Percentiles rank a stretch among this genome's conserved stretches.
phyloP scores from a whole-genome alignment of 2,329 filamentous ascomycete genomes.

The Penicillium sp. region DNA sequence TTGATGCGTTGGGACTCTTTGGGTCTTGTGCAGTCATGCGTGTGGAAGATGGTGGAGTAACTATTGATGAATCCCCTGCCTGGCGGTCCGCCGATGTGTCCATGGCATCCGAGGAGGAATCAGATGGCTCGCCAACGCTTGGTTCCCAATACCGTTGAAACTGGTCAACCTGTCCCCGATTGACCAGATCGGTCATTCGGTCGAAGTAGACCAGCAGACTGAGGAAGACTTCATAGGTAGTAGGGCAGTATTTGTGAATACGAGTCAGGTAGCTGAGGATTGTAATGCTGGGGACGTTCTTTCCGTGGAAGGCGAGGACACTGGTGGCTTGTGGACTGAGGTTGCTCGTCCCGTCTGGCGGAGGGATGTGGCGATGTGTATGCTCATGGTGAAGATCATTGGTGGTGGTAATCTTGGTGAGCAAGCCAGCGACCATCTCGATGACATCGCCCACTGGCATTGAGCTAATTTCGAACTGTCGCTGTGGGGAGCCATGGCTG shows the following conservation, averaged over 20 bases:
- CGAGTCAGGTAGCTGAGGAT: conserved; percentile 93
- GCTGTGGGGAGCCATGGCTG: conserved; percentile 51
- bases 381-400: conserved; percentile 95
- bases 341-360: conserved; percentile 58
- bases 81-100: conserved; percentile 20
- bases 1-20: conserved; percentile 30
- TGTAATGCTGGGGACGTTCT: conserved; percentile 95
- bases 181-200: conserved; percentile 95
- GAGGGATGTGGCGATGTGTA: conserved; percentile 71
- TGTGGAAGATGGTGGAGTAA: conserved; percentile 39
- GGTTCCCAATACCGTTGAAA: conserved; percentile 38
- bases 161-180: conserved; percentile 72
- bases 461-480: conserved; percentile 88
- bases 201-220: conserved; percentile 97
- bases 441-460: conserved; percentile 98
- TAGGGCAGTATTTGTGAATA: conserved; percentile 98
- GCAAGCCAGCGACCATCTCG: conserved; percentile 94
- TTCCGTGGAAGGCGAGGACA: conserved; percentile 94
- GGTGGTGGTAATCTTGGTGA: conserved; percentile 96
- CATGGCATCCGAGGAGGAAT: conserved; percentile 19
- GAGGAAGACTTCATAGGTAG: conserved; percentile 96
- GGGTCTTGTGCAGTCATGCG: conserved; percentile 37
- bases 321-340: conserved; percentile 65
- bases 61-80: conserved; percentile 29
- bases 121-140: conserved; percentile 14